Percentiles rank a stretch among this genome's conserved stretches.
These are phyloP conservation scores for Mortierella sp. DNA, from an alignment of 371 early-diverging fungal genomes.

Conservation along the genomic window DNA sequence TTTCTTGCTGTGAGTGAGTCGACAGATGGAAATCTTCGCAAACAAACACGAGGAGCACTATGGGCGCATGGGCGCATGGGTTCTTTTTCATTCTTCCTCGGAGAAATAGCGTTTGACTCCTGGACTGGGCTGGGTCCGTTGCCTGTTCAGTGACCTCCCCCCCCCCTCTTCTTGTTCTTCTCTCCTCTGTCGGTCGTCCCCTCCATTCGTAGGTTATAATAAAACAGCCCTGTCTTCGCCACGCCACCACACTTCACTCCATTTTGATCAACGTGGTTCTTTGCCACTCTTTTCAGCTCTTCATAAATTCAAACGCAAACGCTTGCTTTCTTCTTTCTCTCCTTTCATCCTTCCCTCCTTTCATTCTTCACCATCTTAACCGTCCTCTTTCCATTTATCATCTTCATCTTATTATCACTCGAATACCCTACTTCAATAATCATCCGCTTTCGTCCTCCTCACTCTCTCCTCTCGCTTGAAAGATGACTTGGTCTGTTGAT, in stretches of 20 bases:
- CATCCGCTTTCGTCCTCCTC: neutral
- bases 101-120: neutral
- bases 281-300: neutral
- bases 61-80: constrained; percentile 9
- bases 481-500: constrained; percentile 11
- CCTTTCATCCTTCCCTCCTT: neutral
- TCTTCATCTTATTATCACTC: neutral
- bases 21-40: neutral
- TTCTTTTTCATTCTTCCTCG: neutral
- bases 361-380: neutral
- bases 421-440: neutral
- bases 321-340: neutral
- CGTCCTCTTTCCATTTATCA: neutral
- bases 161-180: neutral
- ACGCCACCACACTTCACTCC: neutral
- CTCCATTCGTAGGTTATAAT: neutral
- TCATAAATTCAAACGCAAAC: neutral
- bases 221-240: neutral
- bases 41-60: neutral
- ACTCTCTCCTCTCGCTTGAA: neutral
- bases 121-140: neutral
- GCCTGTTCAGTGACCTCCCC: neutral
- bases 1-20: neutral
- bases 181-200: neutral
- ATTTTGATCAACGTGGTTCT: neutral